Conservation (phyloP, 2,329 filamentous ascomycete genomes). For the Zymoseptoria tritici region DNA sequence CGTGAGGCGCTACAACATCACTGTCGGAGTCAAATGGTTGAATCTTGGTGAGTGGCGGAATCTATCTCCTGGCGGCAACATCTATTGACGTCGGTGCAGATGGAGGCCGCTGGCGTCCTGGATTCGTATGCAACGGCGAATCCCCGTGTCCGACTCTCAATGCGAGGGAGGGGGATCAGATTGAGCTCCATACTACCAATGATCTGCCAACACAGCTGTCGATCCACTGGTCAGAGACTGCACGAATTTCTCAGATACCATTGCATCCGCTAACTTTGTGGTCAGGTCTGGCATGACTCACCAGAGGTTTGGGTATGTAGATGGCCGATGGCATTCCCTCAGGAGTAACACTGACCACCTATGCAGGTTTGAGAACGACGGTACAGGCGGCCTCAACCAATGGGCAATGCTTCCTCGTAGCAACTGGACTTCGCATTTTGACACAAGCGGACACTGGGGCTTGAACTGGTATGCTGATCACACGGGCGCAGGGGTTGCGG, state of each 20-base stretch:
- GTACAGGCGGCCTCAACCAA: constrained; percentile 11
- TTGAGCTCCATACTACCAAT: constrained; percentile 14
- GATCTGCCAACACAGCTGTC: constrained; percentile 3
- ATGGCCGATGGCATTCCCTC: too few species aligned
- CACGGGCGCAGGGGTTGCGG: neutral
- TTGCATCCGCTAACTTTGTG: neutral
- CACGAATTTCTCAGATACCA: constrained; percentile 2
- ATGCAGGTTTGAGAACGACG: constrained; percentile 15
- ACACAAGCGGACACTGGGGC: constrained; percentile 17
- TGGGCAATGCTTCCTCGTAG: constrained; percentile 15
- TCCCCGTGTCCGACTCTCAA: constrained; percentile 12
- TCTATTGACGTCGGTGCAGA: constrained; percentile 1
- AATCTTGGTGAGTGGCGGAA: constrained; percentile 7
- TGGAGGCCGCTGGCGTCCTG: constrained; percentile 12
- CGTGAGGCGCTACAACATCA: constrained; percentile 7
- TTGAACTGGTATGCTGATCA: constrained; percentile 6
- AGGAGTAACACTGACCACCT: neutral
- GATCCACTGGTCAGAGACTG: constrained; percentile 1
- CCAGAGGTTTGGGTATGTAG: constrained; percentile 3
- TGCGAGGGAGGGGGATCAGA: constrained; percentile 13
- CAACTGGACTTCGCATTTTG: constrained; percentile 13
- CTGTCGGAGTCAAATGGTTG: constrained; percentile 10
- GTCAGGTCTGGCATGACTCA: neutral
- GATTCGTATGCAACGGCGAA: constrained; percentile 15
- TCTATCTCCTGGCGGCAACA: neutral